Percentiles rank a stretch among this genome's conserved stretches.
These are phyloP conservation scores for Euphorbia pulcherrima DNA, from an alignment of 345 rosid species.

Conservation along the genomic window DNA sequence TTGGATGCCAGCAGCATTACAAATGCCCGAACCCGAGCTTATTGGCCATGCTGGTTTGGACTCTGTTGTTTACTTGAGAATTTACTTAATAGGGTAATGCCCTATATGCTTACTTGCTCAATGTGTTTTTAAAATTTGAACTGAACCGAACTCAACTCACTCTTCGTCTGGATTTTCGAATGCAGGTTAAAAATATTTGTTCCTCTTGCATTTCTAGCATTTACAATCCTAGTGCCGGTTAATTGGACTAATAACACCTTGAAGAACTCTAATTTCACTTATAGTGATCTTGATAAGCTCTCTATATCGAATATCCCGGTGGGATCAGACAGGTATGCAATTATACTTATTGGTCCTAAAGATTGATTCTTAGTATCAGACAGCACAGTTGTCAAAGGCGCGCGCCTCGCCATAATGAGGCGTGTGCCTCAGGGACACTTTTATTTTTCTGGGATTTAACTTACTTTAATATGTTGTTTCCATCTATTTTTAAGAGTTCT, in stretches of 20 bases:
- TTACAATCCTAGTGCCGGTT: conserved; percentile 72
- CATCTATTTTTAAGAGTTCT: no score
- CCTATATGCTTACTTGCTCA: no score
- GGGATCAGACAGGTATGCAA: conserved; percentile 61
- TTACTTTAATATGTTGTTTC: no score
- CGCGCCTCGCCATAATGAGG: no score
- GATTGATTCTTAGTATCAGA: no score
- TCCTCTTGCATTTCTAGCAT: conserved; percentile 68
- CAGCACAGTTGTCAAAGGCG: no score
- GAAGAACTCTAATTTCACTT: conserved; percentile 48
- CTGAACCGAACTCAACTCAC: no score
- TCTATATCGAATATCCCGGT: conserved; percentile 83
- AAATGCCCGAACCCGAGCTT: conserved; percentile 92
- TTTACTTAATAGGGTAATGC: conserved; percentile 76
- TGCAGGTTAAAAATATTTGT: conserved; percentile 82
- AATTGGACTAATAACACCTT: conserved; percentile 76
- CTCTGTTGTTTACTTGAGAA: conserved; percentile 80
- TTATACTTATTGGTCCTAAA: conserved; percentile 1
- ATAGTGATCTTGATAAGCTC: conserved; percentile 72
- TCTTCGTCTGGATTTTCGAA: no score
- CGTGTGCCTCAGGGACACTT: no score
- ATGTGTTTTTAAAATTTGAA: no score
- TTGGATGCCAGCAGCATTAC: conserved; percentile 92
- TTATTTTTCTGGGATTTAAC: no score
- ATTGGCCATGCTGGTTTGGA: conserved; percentile 88